Evolutionary conservation across 2,329 filamentous ascomycete genomes (phyloP), one percentile per base, ranked within the genome.

Genomic region (Stachybotrys echinatus): DNA sequence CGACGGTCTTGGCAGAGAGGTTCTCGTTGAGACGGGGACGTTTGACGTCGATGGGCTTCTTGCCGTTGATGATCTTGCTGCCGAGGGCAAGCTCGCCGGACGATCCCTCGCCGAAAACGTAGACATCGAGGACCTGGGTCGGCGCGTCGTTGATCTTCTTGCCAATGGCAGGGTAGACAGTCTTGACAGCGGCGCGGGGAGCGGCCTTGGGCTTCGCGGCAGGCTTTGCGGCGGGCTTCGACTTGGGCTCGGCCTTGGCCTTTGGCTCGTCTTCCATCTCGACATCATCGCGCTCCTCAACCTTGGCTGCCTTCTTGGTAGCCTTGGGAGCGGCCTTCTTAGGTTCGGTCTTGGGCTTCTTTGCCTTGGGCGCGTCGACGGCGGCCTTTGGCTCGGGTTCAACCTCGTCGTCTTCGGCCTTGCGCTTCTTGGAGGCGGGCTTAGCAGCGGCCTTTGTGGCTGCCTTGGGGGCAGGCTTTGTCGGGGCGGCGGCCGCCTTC

Each of bases 41-140:
- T 87, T 89, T 92, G 23, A 87, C 88, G 47, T 91, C 85, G 56
- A 88, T 81, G 37, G 79, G 76, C 66, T 74, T 77, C 71, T 81
- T 80, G 55, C 73, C 74, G 51, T 79, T 72, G 58, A 82, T 82
- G 83, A 61, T 74, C 63, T 81, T 83, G 53, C 77, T 81, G 44
- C 89, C 89, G 18, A 95, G 80, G 37, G 89, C 89, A 42, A 95
- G 84, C 71, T 95, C 89, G 57, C 89, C 89, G n/a, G 83, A 84
- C 53, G 80, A 80, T 37, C 88, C 89, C 65, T 90, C 87, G 48
- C 89, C 89, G 59, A 89, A 92, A 48, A 92, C 87, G 61, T 85
- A 92, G 52, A 94, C 74, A 61, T 92, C 83, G 51, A 94, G 76
- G 22, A 75, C 72, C 56, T 82, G 68, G 0, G 75, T 81, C 5